Evolutionary conservation across 805 yeast species (phyloP).

Genomic region (Priceomyces melissophilus): DNA sequence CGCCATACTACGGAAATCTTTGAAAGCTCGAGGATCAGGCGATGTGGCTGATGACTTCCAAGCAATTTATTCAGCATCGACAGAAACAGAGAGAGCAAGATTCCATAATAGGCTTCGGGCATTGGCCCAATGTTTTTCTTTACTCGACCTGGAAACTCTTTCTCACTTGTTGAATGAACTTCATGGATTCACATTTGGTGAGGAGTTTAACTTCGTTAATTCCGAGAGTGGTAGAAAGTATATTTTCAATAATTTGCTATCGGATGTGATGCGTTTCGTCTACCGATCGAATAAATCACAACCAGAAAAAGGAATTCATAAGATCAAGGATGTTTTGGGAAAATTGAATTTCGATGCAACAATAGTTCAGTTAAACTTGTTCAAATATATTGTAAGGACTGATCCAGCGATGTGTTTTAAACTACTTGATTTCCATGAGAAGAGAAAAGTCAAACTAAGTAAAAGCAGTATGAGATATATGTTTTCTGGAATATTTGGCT

Average conservation of each 20-base stretch:
- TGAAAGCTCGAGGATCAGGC: not conserved
- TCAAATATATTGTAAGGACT: constrained; percentile 22
- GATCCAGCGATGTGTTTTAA: constrained; percentile 24
- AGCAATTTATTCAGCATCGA: constrained; percentile 1
- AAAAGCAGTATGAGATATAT: constrained; percentile 17
- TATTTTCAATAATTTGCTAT: constrained; percentile 16
- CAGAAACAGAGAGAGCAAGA: constrained; percentile 14
- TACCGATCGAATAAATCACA: constrained; percentile 6
- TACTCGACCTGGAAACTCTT: constrained; percentile 14
- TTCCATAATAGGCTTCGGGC: constrained; percentile 26
- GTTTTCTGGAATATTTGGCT: constrained; percentile 26
- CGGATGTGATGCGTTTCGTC: constrained; percentile 18
- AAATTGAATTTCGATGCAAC: constrained; percentile 10
- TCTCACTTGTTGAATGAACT: constrained; percentile 16
- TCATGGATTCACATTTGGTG: constrained; percentile 5
- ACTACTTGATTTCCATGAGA: constrained; percentile 19
- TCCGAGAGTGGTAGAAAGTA: constrained; percentile 11
- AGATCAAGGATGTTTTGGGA: constrained; percentile 18
- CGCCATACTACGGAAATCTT: constrained; percentile 3
- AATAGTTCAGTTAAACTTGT: constrained; percentile 13
- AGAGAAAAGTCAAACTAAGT: constrained; percentile 17
- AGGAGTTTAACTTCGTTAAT: constrained; percentile 8
- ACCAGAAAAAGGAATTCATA: constrained; percentile 12
- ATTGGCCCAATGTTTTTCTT: constrained; percentile 27
- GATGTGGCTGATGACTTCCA: constrained; percentile 6